These are phyloP conservation scores for Fulvia fulva DNA, from an alignment of 2,329 filamentous ascomycete genomes.

Conservation along the genomic window DNA sequence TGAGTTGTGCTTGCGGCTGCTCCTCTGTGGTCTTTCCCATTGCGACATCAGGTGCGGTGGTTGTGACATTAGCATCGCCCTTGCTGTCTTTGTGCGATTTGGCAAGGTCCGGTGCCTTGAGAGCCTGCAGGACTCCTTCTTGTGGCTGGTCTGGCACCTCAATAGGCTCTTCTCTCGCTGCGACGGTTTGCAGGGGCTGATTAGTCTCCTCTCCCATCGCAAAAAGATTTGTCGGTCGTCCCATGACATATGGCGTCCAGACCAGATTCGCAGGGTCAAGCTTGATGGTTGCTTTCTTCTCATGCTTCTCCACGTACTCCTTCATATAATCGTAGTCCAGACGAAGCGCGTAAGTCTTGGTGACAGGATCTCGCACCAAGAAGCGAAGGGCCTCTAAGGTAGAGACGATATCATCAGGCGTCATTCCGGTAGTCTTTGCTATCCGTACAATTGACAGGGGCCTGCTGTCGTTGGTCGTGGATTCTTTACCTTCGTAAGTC, in stretches of 20 bases:
- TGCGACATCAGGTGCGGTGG: conserved; percentile 8
- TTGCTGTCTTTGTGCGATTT: neutral
- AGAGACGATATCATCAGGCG: conserved; percentile 91
- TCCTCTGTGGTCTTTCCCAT: conserved; percentile 21
- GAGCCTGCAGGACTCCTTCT: conserved; percentile 41
- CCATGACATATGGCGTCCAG: conserved; percentile 98
- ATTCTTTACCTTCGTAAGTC: conserved; percentile 48
- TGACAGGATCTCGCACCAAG: conserved; percentile 82
- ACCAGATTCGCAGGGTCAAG: conserved; percentile 76
- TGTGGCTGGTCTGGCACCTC: conserved; percentile 41
- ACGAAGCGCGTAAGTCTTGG: conserved; percentile 82
- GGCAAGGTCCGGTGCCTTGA: conserved; percentile 1
- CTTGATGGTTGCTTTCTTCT: conserved; percentile 80
- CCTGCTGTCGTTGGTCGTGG: conserved; percentile 18
- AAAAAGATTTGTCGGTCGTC: conserved; percentile 50
- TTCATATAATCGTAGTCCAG: conserved; percentile 81
- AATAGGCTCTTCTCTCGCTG: conserved; percentile 71
- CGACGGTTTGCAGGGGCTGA: conserved; percentile 68
- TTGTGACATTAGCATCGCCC: conserved; percentile 6
- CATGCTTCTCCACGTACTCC: conserved; percentile 84
- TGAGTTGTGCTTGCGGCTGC: conserved; percentile 17
- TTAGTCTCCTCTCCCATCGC: conserved; percentile 36
- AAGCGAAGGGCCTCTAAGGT: conserved; percentile 86
- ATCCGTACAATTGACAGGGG: conserved; percentile 58
- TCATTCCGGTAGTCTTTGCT: conserved; percentile 90